phyloP scores from a whole-genome alignment of 768 basidiomycete genomes.

The Mycena amicta region DNA sequence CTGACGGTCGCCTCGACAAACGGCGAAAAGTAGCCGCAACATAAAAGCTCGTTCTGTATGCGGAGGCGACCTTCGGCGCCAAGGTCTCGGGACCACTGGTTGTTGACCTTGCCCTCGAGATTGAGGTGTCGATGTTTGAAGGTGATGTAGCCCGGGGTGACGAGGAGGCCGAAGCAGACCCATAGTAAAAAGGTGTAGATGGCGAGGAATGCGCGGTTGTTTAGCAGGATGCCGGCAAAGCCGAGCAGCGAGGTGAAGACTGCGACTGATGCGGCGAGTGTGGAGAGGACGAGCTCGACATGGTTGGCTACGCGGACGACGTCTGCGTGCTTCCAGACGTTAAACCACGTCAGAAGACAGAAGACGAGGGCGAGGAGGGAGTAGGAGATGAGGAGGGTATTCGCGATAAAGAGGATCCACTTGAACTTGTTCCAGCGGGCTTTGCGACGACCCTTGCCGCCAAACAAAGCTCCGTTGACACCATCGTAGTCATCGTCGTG shows the following conservation, averaged over 20 bases:
- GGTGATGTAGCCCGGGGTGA: constrained; percentile 76
- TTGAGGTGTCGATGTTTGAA: constrained; percentile 78
- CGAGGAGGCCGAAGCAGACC: constrained; percentile 70
- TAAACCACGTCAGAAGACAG: constrained; percentile 76
- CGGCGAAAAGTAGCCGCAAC: constrained; percentile 82
- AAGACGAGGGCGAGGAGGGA: constrained; percentile 63
- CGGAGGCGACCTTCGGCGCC: constrained; percentile 61
- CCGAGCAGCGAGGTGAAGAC: constrained; percentile 71
- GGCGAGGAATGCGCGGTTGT: constrained; percentile 82
- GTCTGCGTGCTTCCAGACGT: constrained; percentile 69
- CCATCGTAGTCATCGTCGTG: constrained; percentile 61
- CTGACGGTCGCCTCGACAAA: constrained; percentile 79
- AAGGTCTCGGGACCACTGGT: constrained; percentile 70
- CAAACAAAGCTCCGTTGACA: constrained; percentile 41
- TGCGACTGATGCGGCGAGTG: constrained; percentile 60
- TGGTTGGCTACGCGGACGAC: constrained; percentile 72
- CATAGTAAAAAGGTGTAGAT: constrained; percentile 77
- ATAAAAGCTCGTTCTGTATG: constrained; percentile 74
- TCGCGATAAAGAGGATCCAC: constrained; percentile 73
- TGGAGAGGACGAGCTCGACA: constrained; percentile 70
- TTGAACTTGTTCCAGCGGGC: constrained; percentile 82
- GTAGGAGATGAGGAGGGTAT: constrained; percentile 60
- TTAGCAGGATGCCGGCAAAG: constrained; percentile 79
- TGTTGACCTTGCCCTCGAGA: constrained; percentile 79
- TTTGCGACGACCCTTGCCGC: constrained; percentile 37